These are phyloP conservation scores for Jacaranda mimosifolia DNA, from an alignment of 257 asterid genomes.

Conservation along the genomic window DNA sequence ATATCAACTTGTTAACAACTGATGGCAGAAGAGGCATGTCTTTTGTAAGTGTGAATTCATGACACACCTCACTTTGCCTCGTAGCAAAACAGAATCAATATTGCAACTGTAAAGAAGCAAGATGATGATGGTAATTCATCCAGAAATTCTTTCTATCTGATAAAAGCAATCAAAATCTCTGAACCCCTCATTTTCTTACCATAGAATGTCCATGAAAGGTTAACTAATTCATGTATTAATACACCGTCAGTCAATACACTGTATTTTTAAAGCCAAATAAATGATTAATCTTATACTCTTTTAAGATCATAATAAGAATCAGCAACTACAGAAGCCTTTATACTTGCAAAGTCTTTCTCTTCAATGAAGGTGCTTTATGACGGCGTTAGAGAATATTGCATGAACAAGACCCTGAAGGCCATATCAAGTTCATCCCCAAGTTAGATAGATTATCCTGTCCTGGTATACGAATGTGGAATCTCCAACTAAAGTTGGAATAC, in stretches of 20 bases:
- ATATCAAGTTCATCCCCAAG: background rate
- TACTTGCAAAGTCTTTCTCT: background rate
- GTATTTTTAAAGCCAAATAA: background rate
- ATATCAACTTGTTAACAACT: background rate
- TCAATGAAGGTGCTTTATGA: background rate
- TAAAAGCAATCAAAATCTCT: background rate
- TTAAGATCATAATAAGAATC: conserved; percentile 8
- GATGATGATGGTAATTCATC: background rate
- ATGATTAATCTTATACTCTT: background rate
- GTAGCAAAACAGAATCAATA: background rate
- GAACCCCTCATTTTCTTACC: too few species aligned
- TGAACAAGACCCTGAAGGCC: background rate
- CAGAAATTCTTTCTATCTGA: background rate
- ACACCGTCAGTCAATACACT: background rate
- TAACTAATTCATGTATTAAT: too few species aligned
- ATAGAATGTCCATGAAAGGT: too few species aligned
- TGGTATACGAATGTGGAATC: background rate
- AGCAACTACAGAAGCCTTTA: conserved; percentile 13
- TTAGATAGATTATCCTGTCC: background rate
- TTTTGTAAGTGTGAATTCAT: conserved; percentile 22
- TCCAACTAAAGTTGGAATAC: background rate
- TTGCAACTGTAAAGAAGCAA: conserved; percentile 14
- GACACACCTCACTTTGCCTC: background rate
- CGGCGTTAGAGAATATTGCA: background rate
- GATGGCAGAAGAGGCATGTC: conserved; percentile 2